Evolutionary conservation across 2,329 filamentous ascomycete species (phyloP).

Genomic region (Fusarium vanettenii): DNA sequence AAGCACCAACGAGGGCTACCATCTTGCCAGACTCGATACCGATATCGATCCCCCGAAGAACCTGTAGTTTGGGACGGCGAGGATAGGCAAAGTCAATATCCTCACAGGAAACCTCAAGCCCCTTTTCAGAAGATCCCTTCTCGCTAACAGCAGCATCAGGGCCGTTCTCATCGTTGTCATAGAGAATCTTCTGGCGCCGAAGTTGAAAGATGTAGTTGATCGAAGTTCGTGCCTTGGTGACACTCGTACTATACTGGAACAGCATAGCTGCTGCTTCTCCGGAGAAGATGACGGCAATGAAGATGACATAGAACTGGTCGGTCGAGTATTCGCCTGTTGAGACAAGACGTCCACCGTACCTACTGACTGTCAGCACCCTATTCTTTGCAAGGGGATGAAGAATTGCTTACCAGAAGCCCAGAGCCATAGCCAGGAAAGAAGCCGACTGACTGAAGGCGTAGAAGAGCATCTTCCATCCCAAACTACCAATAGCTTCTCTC

Average conservation of each 20-base stretch:
- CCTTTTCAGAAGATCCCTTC: constrained; percentile 31
- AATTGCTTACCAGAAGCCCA: constrained; percentile 52
- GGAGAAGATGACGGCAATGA: constrained; percentile 61
- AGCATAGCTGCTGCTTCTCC: constrained; percentile 55
- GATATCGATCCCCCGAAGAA: constrained; percentile 55
- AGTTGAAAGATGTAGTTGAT: constrained; percentile 63
- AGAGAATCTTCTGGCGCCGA: constrained; percentile 45
- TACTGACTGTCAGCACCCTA: constrained; percentile 14
- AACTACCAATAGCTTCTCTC: constrained; percentile 41
- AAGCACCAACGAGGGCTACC: constrained; percentile 67
- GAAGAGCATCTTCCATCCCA: constrained; percentile 55
- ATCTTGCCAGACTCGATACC: constrained; percentile 59
- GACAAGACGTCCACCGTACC: constrained; percentile 55
- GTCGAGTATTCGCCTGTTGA: constrained; percentile 59
- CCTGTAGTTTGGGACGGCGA: constrained; percentile 47
- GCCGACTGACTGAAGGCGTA: constrained; percentile 56
- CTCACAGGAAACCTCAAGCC: constrained; percentile 58
- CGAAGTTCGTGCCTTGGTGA: constrained; percentile 61
- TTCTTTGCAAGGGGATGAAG: neutral
- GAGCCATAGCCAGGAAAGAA: constrained; percentile 52
- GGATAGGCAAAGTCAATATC: constrained; percentile 70
- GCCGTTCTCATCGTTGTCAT: constrained; percentile 44
- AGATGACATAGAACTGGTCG: constrained; percentile 62
- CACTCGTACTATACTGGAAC: constrained; percentile 62
- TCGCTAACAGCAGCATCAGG: neutral